A percentile compares a stretch with the other conserved stretches of the same genome.
Evolutionary conservation across 2,329 filamentous ascomycete species (phyloP).

Genomic region (Anthostomella pinea): DNA sequence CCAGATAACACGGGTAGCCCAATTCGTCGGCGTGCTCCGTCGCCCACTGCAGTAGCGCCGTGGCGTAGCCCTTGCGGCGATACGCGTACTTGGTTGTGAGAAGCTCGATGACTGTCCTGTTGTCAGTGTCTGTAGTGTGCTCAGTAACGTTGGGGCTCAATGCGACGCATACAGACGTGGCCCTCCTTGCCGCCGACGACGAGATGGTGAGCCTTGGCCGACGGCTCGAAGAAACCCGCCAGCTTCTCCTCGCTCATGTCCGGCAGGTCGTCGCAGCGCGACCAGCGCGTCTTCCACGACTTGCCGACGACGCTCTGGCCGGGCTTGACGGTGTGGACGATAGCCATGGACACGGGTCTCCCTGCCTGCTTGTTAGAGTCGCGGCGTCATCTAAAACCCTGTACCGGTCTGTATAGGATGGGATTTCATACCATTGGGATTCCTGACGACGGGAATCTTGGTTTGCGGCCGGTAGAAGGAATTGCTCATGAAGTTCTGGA

Average conservation of each 20-base stretch:
- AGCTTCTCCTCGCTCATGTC: slow-evolving; percentile 20
- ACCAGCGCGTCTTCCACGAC: slow-evolving; percentile 25
- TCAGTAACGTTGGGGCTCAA: too few species aligned
- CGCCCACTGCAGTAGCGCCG: slow-evolving; percentile 20
- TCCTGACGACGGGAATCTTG: slow-evolving; percentile 22
- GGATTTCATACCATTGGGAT: slow-evolving; percentile 16
- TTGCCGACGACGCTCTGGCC: slow-evolving; percentile 21
- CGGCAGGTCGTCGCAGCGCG: slow-evolving; percentile 18
- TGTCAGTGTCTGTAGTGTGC: too few species aligned
- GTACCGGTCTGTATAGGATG: not conserved
- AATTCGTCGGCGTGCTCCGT: slow-evolving; percentile 21
- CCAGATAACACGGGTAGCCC: slow-evolving; percentile 22
- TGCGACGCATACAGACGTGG: slow-evolving; percentile 24
- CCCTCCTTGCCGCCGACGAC: slow-evolving; percentile 22
- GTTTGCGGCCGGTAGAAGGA: slow-evolving; percentile 22
- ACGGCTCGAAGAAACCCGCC: slow-evolving; percentile 23
- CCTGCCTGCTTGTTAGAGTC: slow-evolving; percentile 8
- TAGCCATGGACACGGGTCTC: slow-evolving; percentile 19
- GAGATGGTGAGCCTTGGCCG: slow-evolving; percentile 23
- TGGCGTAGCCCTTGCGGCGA: slow-evolving; percentile 21
- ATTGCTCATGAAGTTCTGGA: slow-evolving; percentile 23
- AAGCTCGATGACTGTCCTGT: slow-evolving; percentile 26
- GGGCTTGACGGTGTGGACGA: slow-evolving; percentile 21
- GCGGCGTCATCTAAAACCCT: slow-evolving; percentile 1
- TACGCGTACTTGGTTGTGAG: slow-evolving; percentile 20